Conservation (phyloP, 148 eudicot genomes). For the Rhododendron ferrugineum region DNA sequence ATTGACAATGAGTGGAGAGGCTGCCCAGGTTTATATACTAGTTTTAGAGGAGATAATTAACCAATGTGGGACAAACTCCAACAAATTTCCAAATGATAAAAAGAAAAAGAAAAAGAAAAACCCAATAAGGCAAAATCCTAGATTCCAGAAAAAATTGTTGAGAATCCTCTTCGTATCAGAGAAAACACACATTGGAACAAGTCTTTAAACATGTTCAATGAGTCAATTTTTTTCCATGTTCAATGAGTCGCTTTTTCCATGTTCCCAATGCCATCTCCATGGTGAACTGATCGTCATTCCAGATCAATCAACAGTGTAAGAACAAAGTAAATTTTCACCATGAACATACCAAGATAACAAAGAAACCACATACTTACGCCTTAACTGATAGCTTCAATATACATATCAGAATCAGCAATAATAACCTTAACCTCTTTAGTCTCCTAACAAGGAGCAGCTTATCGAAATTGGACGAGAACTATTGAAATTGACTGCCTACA, state of each 20-base stretch:
- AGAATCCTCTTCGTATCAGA: constrained; percentile 43
- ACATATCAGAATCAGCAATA: neutral
- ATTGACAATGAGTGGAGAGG: too few species aligned
- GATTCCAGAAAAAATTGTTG: neutral
- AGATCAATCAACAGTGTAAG: neutral
- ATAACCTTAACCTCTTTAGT: neutral
- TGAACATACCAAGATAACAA: neutral
- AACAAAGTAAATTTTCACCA: neutral
- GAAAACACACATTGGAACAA: constrained; percentile 81
- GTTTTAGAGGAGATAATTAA: too few species aligned
- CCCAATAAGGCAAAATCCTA: neutral
- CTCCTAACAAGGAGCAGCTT: neutral
- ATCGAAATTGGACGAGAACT: neutral
- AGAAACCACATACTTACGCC: neutral
- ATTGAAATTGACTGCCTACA: neutral
- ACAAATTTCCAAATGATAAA: neutral
- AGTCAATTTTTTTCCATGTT: constrained; percentile 82
- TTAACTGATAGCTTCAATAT: neutral
- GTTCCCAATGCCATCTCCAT: constrained; percentile 72
- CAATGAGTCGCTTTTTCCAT: constrained; percentile 63
- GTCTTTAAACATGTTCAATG: constrained; percentile 75
- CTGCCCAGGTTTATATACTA: too few species aligned
- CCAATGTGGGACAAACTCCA: too few species aligned
- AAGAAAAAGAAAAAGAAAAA: neutral
- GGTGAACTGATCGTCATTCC: constrained; percentile 48